Percentiles rank a stretch among this genome's conserved stretches.
Conservation (phyloP, 83 land plant species). For the Larix sibirica region DNA sequence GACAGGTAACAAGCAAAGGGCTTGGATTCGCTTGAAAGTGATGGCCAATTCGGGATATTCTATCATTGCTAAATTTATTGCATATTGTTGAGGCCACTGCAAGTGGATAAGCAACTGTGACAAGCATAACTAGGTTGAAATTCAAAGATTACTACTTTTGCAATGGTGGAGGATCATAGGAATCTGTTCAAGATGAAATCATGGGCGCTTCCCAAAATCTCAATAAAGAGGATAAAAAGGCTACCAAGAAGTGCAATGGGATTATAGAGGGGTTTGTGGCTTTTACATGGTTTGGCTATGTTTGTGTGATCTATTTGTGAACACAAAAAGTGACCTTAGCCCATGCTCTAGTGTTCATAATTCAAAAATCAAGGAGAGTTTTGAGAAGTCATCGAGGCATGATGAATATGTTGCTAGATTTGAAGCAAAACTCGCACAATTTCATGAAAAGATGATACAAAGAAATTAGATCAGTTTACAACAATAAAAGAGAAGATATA, state of each 20-base stretch:
- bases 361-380: conserved; percentile 35
- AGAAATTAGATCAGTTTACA: too few species aligned
- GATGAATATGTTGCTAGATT: conserved; percentile 76
- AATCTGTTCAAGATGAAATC: conserved; percentile 84
- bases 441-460: conserved; percentile 83
- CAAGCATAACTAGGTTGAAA: background rate
- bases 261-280: too few species aligned
- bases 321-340: too few species aligned
- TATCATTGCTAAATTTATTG: background rate
- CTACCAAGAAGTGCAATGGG: too few species aligned
- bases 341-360: too few species aligned
- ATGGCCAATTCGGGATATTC: background rate
- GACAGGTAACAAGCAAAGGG: too few species aligned
- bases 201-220: conserved; percentile 61
- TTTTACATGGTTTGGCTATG: too few species aligned
- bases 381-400: conserved; percentile 88
- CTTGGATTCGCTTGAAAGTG: background rate
- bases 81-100: background rate
- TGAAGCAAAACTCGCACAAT: conserved; percentile 94
- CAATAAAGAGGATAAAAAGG: too few species aligned
- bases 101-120: background rate
- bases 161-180: conserved; percentile 88
- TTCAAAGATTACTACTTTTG: background rate
- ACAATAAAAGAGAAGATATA: too few species aligned
- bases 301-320: too few species aligned